These are phyloP conservation scores for Trichocomaceae sp. DNA, from an alignment of 2,329 filamentous ascomycete species.

Conservation along the genomic window DNA sequence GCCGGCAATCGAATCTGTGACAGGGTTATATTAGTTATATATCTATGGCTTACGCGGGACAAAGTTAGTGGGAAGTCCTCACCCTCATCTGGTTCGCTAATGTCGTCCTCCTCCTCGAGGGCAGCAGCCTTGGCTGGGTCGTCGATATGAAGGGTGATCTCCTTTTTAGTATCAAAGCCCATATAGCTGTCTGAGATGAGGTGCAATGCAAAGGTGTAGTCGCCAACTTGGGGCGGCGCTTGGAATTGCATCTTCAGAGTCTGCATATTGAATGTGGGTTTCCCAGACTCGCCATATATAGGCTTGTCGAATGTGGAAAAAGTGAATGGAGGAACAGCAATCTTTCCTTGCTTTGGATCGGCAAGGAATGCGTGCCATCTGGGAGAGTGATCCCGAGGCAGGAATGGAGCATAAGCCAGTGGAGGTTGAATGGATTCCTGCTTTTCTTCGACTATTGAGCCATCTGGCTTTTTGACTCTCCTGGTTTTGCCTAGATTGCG, in stretches of 20 bases:
- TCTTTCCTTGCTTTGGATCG: constrained; percentile 89
- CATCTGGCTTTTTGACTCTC: constrained; percentile 52
- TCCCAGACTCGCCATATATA: constrained; percentile 69
- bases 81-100: constrained; percentile 98
- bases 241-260: constrained; percentile 97
- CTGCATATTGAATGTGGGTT: constrained; percentile 89
- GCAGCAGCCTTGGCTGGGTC: constrained; percentile 78
- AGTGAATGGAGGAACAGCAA: constrained; percentile 93
- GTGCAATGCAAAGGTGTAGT: constrained; percentile 93
- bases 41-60: neutral
- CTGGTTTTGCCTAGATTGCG: constrained; percentile 60
- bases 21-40: neutral
- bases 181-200: constrained; percentile 91
- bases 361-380: constrained; percentile 93
- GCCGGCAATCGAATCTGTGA: constrained; percentile 73
- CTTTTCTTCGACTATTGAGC: constrained; percentile 51
- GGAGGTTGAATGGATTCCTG: constrained; percentile 66
- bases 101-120: constrained; percentile 82
- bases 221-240: constrained; percentile 82
- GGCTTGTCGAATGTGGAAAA: constrained; percentile 89
- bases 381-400: constrained; percentile 80
- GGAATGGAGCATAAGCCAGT: constrained; percentile 84
- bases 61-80: constrained; percentile 27
- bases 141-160: constrained; percentile 82
- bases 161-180: constrained; percentile 86